Conservation (phyloP, 2,329 filamentous ascomycete genomes). For the Xylariales sp. region DNA sequence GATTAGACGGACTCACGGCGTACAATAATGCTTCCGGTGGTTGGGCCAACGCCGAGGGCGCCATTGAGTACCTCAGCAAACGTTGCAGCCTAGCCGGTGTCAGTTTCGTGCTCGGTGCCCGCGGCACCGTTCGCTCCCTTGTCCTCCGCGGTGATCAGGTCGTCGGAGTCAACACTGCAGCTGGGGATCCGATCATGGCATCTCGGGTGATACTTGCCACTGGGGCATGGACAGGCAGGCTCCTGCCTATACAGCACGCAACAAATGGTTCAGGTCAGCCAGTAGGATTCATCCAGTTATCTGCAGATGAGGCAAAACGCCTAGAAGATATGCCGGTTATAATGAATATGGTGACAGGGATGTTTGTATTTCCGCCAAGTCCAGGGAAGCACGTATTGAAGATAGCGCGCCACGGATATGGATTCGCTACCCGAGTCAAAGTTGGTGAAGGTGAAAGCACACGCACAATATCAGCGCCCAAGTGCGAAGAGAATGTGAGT, state of each 20-base stretch:
- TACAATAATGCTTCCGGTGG: constrained; percentile 1
- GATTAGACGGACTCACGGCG: background rate
- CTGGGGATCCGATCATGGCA: background rate
- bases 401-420: constrained; percentile 1
- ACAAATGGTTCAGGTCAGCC: background rate
- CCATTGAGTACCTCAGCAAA: background rate
- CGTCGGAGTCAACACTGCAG: constrained; percentile 1
- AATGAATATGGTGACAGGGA: background rate
- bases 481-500: background rate
- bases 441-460: background rate
- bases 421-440: background rate
- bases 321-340: constrained; percentile 1
- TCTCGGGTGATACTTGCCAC: background rate
- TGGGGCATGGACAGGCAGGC: background rate
- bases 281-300: constrained; percentile 2
- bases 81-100: background rate
- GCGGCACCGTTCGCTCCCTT: background rate
- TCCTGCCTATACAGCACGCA: background rate
- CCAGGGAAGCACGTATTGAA: constrained; percentile 1
- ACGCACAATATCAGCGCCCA: background rate
- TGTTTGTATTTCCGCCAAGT: background rate
- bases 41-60: background rate
- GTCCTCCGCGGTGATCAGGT: background rate
- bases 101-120: background rate
- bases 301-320: background rate